Percentiles rank a stretch among this genome's conserved stretches.
Evolutionary conservation across 306 rosid genomes (phyloP).

Genomic region (Vicia faba): DNA sequence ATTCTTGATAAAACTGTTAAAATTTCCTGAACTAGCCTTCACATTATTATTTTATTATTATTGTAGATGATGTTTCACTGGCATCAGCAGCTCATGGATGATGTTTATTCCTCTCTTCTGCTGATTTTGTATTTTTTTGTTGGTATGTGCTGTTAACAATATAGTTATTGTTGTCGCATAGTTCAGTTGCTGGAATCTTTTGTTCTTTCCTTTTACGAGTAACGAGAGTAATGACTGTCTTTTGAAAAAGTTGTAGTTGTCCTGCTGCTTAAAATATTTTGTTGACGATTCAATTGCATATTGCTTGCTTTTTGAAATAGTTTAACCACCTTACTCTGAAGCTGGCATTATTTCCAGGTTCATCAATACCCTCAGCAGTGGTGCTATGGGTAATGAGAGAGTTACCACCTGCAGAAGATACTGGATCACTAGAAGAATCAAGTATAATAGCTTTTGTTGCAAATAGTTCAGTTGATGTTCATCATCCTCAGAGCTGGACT

Average conservation of each 20-base stretch:
- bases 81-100: conserved; percentile 50
- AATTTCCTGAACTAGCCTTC: conserved; percentile 40
- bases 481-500: conserved; percentile 73
- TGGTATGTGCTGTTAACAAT: conserved; percentile 57
- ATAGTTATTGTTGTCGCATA: conserved; percentile 23
- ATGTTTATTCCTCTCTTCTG: conserved; percentile 53
- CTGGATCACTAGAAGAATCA: conserved; percentile 56
- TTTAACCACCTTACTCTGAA: conserved; percentile 31
- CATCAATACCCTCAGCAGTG: conserved; percentile 78
- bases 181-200: conserved; percentile 27
- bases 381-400: conserved; percentile 90
- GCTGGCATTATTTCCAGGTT: conserved; percentile 57
- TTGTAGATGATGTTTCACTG: conserved; percentile 78
- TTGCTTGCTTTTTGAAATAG: conserved; percentile 29
- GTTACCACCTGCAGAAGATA: conserved; percentile 57
- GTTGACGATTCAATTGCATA: conserved; percentile 12
- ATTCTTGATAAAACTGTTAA: conserved; percentile 19
- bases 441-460: conserved; percentile 62
- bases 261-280: conserved; percentile 3
- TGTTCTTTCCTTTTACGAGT: conserved; percentile 12
- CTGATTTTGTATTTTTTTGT: conserved; percentile 75
- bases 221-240: conserved; percentile 2
- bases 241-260: conserved; percentile 16
- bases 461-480: conserved; percentile 49
- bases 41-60: conserved; percentile 35